Base-by-base conservation (phyloP, 345 rosid species). In the Citrus australasica region DNA sequence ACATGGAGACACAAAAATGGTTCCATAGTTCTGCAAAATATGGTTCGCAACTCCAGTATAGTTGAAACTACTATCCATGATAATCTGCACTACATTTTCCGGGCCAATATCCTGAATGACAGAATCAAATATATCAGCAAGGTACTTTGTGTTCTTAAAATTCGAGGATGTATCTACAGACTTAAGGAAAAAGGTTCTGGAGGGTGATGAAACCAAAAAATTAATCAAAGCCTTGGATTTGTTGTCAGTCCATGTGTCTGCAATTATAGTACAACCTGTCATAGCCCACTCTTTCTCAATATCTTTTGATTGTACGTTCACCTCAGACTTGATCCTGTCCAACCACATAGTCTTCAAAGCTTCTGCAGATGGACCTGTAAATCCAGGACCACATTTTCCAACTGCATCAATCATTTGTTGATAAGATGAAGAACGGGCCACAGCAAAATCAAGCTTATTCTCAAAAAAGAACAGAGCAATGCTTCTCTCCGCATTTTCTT, bases 381-480 rank as follows among this genome's bases (percentile, higher is more conserved):
- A 89, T 21, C 88, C 92, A 37, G 87, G 81, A 78, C 89, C 88
- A 59, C 84, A 89, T 75, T 91, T 92, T 48, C 88, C 92, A 71
- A 94, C 80, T 17, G 94, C 89, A 40, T 94, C 93, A 63, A 89
- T 82, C 97, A 94, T 90, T 19, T 76, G 85, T 71, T 86, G 94
- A 80, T 85, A 94, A 48, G 96, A 89, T 5, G 93, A 82, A 42
- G 97, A 92, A 62, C 93, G 91, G 51, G 94, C 92, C 6, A 92
- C 84, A 53, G 88, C 48, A 6, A 87, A 87, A 76, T 92, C 98
- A 80, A 94, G 66, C 85, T 87, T 92, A 80, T 90, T 94, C 87
- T 94, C 97, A 75, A 91, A 87, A 80, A 92, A 91, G 91, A 94
- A 94, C 67, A 92, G 75, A 37, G 95, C 93, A 76, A 94, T 88